Percentiles rank a stretch among this genome's conserved stretches.
Evolutionary conservation across 2,329 filamentous ascomycete species (phyloP).

Genomic region (Paraphoma chrysanthemicola): DNA sequence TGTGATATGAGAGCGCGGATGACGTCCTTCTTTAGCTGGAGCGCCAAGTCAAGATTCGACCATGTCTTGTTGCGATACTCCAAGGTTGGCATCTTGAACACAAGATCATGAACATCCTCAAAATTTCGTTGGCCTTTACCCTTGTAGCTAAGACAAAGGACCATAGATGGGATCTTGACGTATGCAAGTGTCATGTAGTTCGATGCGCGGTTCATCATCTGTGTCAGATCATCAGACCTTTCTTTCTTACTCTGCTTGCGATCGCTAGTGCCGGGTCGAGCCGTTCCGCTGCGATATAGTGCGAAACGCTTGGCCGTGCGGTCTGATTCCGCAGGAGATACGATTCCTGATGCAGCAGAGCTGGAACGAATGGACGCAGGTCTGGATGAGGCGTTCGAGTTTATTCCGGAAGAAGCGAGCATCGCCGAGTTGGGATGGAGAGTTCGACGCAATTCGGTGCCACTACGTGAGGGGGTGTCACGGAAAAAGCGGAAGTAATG

Average conservation of each 20-base stretch:
- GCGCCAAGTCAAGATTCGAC: conserved; percentile 93
- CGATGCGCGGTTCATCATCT: conserved; percentile 94
- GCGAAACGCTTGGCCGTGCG: conserved; percentile 47
- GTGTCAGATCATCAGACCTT: conserved; percentile 85
- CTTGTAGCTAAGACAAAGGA: conserved; percentile 95
- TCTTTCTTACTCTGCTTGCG: conserved; percentile 61
- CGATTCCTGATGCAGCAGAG: conserved; percentile 29
- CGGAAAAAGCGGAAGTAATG: conserved; percentile 48
- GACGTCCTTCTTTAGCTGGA: conserved; percentile 92
- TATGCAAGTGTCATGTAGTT: conserved; percentile 98
- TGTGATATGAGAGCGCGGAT: conserved; percentile 94
- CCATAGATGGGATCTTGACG: conserved; percentile 93
- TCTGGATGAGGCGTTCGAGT: conserved; percentile 26
- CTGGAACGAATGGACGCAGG: conserved; percentile 38
- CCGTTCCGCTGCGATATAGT: conserved; percentile 48
- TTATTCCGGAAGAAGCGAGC: conserved; percentile 11
- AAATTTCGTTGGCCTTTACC: conserved; percentile 94
- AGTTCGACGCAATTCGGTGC: conserved; percentile 37
- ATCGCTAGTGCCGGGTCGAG: conserved; percentile 46
- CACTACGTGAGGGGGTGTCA: conserved; percentile 37
- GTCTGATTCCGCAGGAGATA: conserved; percentile 35
- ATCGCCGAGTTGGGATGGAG: conserved; percentile 38
- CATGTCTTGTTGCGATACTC: conserved; percentile 99
- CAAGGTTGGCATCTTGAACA: conserved; percentile 91
- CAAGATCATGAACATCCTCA: conserved; percentile 96